These are phyloP conservation scores for Rhinocladiella similis DNA, from an alignment of 2,329 filamentous ascomycete genomes.

Conservation along the genomic window DNA sequence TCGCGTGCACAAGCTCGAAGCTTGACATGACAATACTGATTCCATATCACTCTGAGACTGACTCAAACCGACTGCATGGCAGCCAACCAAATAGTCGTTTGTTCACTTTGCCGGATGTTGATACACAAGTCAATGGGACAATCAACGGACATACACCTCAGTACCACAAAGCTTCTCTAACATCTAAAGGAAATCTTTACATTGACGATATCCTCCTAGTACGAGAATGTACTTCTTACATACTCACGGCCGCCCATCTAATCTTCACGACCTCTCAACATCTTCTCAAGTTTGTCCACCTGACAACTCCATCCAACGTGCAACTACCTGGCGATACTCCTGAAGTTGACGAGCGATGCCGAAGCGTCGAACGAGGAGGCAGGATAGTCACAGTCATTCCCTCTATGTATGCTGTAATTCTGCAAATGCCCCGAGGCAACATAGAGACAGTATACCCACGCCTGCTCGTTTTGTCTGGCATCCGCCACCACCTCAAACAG, in stretches of 20 bases:
- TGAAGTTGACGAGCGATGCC: constrained; percentile 86
- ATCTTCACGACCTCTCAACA: constrained; percentile 92
- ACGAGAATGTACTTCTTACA: constrained; percentile 89
- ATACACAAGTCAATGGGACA: not conserved
- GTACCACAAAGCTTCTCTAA: constrained; percentile 58
- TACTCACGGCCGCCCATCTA: constrained; percentile 77
- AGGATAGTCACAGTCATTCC: constrained; percentile 87
- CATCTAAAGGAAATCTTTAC: constrained; percentile 74
- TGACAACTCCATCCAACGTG: constrained; percentile 46
- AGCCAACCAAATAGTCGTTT: constrained; percentile 16
- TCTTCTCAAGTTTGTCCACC: constrained; percentile 89
- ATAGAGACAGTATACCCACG: constrained; percentile 92
- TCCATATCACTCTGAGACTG: not conserved
- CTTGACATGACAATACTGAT: constrained; percentile 8
- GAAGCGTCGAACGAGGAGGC: constrained; percentile 87
- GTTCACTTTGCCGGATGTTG: constrained; percentile 1
- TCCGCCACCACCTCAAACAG: constrained; percentile 74
- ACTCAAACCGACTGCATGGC: constrained; percentile 3
- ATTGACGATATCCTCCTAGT: constrained; percentile 72
- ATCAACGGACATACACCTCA: constrained; percentile 8
- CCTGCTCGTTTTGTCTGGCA: constrained; percentile 87
- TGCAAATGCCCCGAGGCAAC: constrained; percentile 96
- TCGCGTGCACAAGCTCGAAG: constrained; percentile 14
- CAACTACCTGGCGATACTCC: constrained; percentile 85
- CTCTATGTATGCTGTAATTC: constrained; percentile 76